Base-by-base conservation (phyloP, 2,329 filamentous ascomycete genomes). In the Calonectria leucothoes region DNA sequence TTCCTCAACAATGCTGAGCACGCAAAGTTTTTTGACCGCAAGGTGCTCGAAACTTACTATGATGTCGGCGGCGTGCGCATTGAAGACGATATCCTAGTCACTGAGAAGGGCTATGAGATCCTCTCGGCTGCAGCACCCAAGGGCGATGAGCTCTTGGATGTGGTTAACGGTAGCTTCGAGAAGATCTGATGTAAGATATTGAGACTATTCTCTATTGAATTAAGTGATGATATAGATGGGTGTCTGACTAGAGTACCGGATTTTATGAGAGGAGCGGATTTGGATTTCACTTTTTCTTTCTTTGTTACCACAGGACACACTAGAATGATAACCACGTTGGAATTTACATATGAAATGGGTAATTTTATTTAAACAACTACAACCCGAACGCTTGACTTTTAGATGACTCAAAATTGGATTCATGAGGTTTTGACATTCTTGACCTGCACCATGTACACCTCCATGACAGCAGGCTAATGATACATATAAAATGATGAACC, bases 61-160 rank as follows among this genome's bases (percentile, higher is more conserved):
- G 86, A 85, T 31, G 93, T 98, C 1, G 97, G 96, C 20, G 97
- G 97, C 39, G 95, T 98, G 31, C 91, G 97, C 59, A 97, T 98
- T 74, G 97, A 99, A 86, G 95, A 98, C 81, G 94, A 96, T 82
- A 90, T 98, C 48, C 87, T 97, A 27, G 92, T 98, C 61, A 97
- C 94, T 1, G 88, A 93, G 74, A 87, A 90, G 29, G 95, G 96
- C 0, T 92, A 92, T 79, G 95, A 98, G 84, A 97, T 98, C 81
- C 82, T 98, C 82, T 97, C 95, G 1, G 89, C 90, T 1, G 77
- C 75, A 23, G 94, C 94, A 35, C 94, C 94, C 0, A 98, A 97
- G 86, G 91, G 91, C 2, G 88, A 93, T 66, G 92, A 95, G 81
- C 85, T 95, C 79, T 85, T 95, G 81, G 87, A 88, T 74, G 87